Evolutionary conservation across 2,329 filamentous ascomycete species (phyloP).

Genomic region (Neospermospora avenae): DNA sequence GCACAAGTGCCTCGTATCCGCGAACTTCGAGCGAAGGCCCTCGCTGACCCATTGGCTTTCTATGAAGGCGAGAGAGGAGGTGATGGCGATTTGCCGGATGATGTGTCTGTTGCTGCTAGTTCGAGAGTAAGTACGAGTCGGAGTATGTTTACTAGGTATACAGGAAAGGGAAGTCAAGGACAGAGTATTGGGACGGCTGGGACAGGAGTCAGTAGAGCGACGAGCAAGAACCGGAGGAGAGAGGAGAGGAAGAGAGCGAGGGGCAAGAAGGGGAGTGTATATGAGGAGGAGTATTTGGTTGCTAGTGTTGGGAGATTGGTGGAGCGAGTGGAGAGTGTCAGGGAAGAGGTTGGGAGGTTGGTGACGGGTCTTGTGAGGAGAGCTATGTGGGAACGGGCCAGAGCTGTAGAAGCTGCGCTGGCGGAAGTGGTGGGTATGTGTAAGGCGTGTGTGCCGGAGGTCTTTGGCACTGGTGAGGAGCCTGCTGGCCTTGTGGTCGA

Average conservation of each 20-base stretch:
- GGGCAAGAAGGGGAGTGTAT: slow-evolving; percentile 94
- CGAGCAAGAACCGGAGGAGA: slow-evolving; percentile 79
- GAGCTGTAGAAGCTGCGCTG: slow-evolving; percentile 71
- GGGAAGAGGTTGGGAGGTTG: slow-evolving; percentile 69
- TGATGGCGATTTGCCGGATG: slow-evolving; percentile 77
- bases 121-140: slow-evolving; percentile 78
- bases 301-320: slow-evolving; percentile 81
- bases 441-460: slow-evolving; percentile 61
- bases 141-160: slow-evolving; percentile 93
- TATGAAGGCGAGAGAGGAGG: slow-evolving; percentile 71
- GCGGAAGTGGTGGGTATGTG: slow-evolving; percentile 72
- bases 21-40: slow-evolving; percentile 78
- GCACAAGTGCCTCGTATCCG: slow-evolving; percentile 83
- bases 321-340: slow-evolving; percentile 72
- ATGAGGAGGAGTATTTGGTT: slow-evolving; percentile 95
- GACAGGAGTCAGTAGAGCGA: slow-evolving; percentile 72
- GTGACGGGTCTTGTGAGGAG: slow-evolving; percentile 75
- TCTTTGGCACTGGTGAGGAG: slow-evolving; percentile 51
- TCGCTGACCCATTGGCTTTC: slow-evolving; percentile 82
- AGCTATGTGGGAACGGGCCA: slow-evolving; percentile 83
- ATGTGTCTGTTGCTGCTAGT: slow-evolving; percentile 80
- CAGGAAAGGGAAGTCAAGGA: slow-evolving; percentile 52
- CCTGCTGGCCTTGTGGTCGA: slow-evolving; percentile 17
- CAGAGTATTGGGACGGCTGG: slow-evolving; percentile 64
- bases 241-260: slow-evolving; percentile 94